Conservation (phyloP, 1,284 basidiomycete genomes). For the Moniliella sp. region DNA sequence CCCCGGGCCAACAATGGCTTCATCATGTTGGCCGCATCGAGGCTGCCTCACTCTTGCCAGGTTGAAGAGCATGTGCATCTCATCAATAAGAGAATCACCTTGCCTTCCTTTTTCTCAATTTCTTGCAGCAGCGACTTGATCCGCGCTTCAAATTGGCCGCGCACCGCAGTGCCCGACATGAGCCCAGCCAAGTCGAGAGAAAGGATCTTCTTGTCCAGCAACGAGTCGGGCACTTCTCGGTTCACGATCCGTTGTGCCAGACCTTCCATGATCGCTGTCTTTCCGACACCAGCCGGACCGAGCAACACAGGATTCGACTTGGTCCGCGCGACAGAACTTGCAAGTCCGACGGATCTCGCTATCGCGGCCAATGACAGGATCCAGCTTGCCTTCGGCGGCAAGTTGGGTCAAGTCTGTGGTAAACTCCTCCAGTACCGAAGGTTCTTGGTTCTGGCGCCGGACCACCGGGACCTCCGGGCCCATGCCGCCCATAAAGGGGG, state of each 20-base stretch:
- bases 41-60: constrained; percentile 75
- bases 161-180: constrained; percentile 64
- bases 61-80: constrained; percentile 60
- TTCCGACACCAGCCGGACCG: constrained; percentile 33
- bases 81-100: constrained; percentile 66
- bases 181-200: constrained; percentile 54
- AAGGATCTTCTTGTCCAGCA: constrained; percentile 37
- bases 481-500: too few species aligned
- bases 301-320: constrained; percentile 54
- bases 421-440: constrained; percentile 4
- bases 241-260: constrained; percentile 67
- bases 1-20: constrained; percentile 52
- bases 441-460: not conserved
- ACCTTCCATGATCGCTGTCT: constrained; percentile 65
- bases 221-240: constrained; percentile 56
- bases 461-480: too few species aligned
- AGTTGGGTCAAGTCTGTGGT: constrained; percentile 12
- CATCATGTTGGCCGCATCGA: constrained; percentile 51
- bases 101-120: constrained; percentile 41
- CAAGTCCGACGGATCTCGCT: constrained; percentile 68
- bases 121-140: constrained; percentile 67
- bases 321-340: constrained; percentile 41
- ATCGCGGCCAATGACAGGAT: constrained; percentile 38
- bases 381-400: constrained; percentile 12
- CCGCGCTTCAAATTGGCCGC: constrained; percentile 75